Evolutionary conservation across 805 yeast genomes (phyloP).

Genomic region (Wickerhamiella slavikovae): DNA sequence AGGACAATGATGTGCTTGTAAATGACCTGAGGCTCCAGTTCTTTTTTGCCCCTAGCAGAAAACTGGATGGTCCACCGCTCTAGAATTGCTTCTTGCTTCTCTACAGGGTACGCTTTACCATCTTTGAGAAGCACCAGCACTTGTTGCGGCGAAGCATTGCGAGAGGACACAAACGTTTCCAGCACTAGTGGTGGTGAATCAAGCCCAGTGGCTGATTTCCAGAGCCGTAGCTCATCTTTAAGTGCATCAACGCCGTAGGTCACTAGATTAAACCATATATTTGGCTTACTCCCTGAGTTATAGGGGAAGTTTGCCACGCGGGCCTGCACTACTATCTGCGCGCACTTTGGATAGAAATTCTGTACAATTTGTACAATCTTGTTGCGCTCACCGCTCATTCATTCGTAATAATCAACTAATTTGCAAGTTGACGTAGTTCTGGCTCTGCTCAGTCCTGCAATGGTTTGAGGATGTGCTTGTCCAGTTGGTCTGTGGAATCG

Average conservation of each 20-base stretch:
- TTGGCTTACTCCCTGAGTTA: slow-evolving; percentile 9
- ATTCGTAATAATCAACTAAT: too few relatives aligned
- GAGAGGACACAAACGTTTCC: slow-evolving; percentile 59
- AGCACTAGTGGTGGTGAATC: slow-evolving; percentile 55
- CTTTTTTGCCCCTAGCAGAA: slow-evolving; percentile 21
- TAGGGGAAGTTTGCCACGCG: slow-evolving; percentile 7
- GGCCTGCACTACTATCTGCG: slow-evolving; percentile 16
- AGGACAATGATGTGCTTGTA: slow-evolving; percentile 57
- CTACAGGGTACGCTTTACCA: slow-evolving; percentile 26
- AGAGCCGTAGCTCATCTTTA: slow-evolving; percentile 38
- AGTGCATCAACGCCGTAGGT: slow-evolving; percentile 19
- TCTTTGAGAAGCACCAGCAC: slow-evolving; percentile 38
- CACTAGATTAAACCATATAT: slow-evolving; percentile 23
- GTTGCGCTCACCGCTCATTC: neutral
- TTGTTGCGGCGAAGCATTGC: slow-evolving; percentile 34
- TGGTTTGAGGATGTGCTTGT: too few relatives aligned
- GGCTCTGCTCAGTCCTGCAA: too few relatives aligned
- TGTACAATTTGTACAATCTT: slow-evolving; percentile 15
- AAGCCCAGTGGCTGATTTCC: slow-evolving; percentile 26
- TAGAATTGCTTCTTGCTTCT: slow-evolving; percentile 68
- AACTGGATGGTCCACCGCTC: slow-evolving; percentile 88
- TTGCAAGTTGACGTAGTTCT: too few relatives aligned
- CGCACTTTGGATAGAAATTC: slow-evolving; percentile 22
- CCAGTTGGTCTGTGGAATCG: too few relatives aligned
- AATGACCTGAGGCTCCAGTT: slow-evolving; percentile 37